A percentile compares a stretch with the other conserved stretches of the same genome.
Evolutionary conservation across 2,329 filamentous ascomycete species (phyloP).

Genomic region (Metarhizium sp.): DNA sequence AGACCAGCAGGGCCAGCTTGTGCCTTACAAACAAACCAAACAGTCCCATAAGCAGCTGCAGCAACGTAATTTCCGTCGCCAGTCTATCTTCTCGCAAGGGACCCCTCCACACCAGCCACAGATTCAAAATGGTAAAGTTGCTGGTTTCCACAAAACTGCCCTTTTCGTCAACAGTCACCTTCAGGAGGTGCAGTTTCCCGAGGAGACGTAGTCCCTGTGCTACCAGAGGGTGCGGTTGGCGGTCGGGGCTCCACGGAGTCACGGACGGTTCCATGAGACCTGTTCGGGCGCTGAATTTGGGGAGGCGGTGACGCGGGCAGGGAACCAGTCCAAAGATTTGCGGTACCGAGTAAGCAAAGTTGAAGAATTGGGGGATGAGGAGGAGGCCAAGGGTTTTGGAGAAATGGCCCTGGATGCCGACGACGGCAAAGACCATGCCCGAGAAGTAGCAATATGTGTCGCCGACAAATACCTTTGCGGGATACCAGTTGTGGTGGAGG

Average conservation of each 20-base stretch:
- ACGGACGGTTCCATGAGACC: conserved; percentile 81
- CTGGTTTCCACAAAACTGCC: conserved; percentile 69
- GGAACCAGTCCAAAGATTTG: conserved; percentile 86
- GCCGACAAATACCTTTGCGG: conserved; percentile 88
- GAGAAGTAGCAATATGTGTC: conserved; percentile 99
- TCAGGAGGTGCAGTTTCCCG: conserved; percentile 56
- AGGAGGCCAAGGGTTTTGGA: conserved; percentile 91
- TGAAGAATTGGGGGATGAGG: conserved; percentile 89
- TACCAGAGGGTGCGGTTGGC: conserved; percentile 59
- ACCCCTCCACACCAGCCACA: conserved; percentile 94
- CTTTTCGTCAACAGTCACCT: conserved; percentile 55
- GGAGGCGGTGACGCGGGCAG: conserved; percentile 86
- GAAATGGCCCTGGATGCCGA: conserved; percentile 94
- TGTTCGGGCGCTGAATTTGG: conserved; percentile 76
- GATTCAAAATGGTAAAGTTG: conserved; percentile 88
- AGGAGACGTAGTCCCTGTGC: conserved; percentile 58
- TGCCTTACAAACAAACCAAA: conserved; percentile 79
- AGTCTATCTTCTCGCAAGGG: conserved; percentile 81
- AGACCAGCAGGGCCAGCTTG: conserved; percentile 75
- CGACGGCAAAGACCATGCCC: conserved; percentile 96
- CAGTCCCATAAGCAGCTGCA: conserved; percentile 71
- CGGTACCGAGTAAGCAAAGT: conserved; percentile 87
- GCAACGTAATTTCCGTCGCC: conserved; percentile 65
- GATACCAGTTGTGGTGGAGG: conserved; percentile 90
- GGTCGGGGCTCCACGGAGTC: conserved; percentile 60